These are phyloP conservation scores for Pseudocercospora pini-densiflorae DNA, from an alignment of 2,329 filamentous ascomycete species.

Conservation along the genomic window DNA sequence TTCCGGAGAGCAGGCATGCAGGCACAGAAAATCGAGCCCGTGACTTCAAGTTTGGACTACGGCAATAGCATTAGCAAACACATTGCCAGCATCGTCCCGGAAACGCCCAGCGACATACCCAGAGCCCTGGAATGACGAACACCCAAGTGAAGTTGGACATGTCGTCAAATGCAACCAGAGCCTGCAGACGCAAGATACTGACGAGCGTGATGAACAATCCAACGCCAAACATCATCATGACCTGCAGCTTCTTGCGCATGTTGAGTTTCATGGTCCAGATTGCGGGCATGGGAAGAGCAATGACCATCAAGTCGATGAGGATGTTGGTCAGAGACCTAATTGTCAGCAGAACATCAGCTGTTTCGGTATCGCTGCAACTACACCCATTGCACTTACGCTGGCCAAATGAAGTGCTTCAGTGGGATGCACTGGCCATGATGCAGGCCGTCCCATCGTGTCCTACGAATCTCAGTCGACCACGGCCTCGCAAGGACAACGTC, in stretches of 20 bases:
- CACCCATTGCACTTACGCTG: slow-evolving; percentile 10
- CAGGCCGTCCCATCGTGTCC: slow-evolving; percentile 8
- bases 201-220: slow-evolving; percentile 15
- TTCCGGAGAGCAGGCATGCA: slow-evolving; percentile 13
- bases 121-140: slow-evolving; percentile 9
- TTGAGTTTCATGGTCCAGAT: slow-evolving; percentile 17
- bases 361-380: no score
- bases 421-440: background rate
- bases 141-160: slow-evolving; percentile 7
- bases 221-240: slow-evolving; percentile 12
- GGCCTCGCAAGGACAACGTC: background rate
- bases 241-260: slow-evolving; percentile 12
- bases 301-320: slow-evolving; percentile 7
- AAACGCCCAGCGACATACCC: background rate
- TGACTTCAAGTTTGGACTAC: background rate
- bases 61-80: no score
- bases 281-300: slow-evolving; percentile 14
- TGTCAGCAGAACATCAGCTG: no score
- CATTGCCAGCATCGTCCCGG: no score
- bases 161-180: slow-evolving; percentile 11
- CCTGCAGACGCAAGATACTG: slow-evolving; percentile 14
- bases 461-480: slow-evolving; percentile 4
- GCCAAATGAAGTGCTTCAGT: slow-evolving; percentile 5
- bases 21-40: slow-evolving; percentile 1
- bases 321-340: slow-evolving; percentile 10